Percentiles rank a stretch among this genome's conserved stretches.
These are phyloP conservation scores for Pseudogymnoascus sp. DNA, from an alignment of 2,329 filamentous ascomycete species.

Conservation along the genomic window DNA sequence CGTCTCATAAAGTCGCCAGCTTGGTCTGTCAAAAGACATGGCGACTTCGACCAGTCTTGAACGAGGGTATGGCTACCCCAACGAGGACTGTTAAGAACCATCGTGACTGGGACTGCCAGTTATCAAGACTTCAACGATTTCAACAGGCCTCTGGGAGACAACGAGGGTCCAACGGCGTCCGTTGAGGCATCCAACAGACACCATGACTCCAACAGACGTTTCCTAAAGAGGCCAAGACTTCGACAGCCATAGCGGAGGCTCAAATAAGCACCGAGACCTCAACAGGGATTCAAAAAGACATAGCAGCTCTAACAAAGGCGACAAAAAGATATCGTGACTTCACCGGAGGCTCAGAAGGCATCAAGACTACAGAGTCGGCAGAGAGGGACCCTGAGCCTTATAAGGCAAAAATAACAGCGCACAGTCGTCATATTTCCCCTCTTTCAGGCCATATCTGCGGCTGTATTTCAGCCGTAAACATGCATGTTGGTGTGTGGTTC, in stretches of 20 bases:
- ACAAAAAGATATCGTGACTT: not conserved
- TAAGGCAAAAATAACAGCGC: not conserved
- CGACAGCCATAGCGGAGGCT: not conserved
- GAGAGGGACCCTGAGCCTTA: not conserved
- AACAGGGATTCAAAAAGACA: not conserved
- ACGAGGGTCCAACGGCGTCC: not conserved
- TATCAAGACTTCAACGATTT: not conserved
- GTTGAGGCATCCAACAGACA: not conserved
- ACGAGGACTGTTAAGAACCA: not conserved
- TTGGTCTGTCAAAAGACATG: not conserved
- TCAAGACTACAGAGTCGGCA: not conserved
- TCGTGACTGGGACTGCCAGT: not conserved
- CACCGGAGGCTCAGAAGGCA: not conserved
- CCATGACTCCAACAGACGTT: not conserved
- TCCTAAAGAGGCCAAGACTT: not conserved
- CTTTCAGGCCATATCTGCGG: not conserved
- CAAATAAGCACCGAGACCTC: not conserved
- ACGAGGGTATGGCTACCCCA: not conserved
- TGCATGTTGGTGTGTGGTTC: not conserved
- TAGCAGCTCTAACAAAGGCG: not conserved
- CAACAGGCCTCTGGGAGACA: not conserved
- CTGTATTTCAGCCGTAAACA: not conserved
- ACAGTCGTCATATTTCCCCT: not conserved
- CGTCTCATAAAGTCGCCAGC: not conserved
- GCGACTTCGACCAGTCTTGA: not conserved